These are phyloP conservation scores for Solanum piurae DNA, from an alignment of 257 asterid species.

Conservation along the genomic window DNA sequence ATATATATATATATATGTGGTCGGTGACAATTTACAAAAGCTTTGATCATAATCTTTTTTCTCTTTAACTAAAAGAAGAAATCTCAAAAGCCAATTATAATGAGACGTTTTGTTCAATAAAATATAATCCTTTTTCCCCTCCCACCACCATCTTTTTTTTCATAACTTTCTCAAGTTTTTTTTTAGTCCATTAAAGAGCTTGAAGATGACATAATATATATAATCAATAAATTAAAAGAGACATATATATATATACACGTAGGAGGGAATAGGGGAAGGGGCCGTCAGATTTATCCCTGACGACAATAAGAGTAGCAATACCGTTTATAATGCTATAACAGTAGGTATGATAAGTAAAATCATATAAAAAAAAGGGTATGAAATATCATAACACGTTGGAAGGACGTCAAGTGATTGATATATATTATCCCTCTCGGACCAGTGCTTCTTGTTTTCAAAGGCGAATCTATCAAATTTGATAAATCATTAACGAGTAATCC, in stretches of 20 bases:
- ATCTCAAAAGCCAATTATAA: background rate
- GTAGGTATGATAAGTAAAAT: too few relatives aligned
- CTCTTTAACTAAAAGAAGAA: background rate
- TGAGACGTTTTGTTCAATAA: background rate
- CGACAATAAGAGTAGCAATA: background rate
- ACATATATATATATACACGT: background rate
- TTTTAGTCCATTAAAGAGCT: background rate
- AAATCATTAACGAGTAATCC: background rate
- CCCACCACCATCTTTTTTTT: background rate
- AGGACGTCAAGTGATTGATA: background rate
- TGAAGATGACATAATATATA: background rate
- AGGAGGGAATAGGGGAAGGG: background rate
- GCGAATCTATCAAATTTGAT: background rate
- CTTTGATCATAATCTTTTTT: background rate
- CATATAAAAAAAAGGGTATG: background rate
- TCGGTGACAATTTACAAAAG: background rate
- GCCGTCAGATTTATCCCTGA: background rate
- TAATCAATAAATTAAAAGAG: background rate
- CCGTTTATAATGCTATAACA: too few relatives aligned
- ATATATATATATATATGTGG: conserved; percentile 2
- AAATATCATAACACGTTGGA: too few relatives aligned
- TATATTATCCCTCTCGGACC: background rate
- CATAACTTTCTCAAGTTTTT: background rate
- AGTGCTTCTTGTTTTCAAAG: background rate
- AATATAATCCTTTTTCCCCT: background rate